Conservation (phyloP, 139 green algal genomes). For the Diplosphaera chodatii region DNA sequence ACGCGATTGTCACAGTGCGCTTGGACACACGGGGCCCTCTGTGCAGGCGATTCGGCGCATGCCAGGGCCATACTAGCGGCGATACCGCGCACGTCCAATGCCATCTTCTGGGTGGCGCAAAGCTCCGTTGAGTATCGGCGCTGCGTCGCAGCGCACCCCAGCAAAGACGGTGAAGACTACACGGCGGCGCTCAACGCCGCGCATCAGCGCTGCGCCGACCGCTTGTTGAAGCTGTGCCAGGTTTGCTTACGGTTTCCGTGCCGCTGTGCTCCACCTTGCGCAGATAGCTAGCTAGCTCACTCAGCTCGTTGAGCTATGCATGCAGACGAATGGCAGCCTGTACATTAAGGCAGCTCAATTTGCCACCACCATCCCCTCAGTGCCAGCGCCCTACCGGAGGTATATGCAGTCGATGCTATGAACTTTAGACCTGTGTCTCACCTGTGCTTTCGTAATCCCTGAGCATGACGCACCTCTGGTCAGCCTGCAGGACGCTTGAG, state of each 20-base stretch:
- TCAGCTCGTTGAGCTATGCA: too few species aligned
- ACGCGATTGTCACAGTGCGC: too few species aligned
- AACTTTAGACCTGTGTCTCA: too few species aligned
- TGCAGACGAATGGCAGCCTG: constrained; percentile 66
- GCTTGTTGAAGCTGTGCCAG: constrained; percentile 22
- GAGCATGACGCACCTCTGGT: too few species aligned
- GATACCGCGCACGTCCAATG: neutral
- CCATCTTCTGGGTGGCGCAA: neutral
- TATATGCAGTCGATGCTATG: too few species aligned
- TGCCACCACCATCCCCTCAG: constrained; percentile 41
- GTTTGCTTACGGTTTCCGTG: too few species aligned
- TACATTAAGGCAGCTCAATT: constrained; percentile 90
- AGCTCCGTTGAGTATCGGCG: neutral
- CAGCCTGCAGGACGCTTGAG: constrained; percentile 47
- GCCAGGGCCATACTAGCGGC: neutral
- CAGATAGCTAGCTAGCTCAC: neutral
- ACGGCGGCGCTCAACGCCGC: constrained; percentile 10
- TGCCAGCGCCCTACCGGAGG: constrained; percentile 28
- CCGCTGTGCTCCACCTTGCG: too few species aligned
- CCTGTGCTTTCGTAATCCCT: too few species aligned
- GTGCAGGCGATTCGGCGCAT: neutral
- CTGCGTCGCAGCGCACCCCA: constrained; percentile 10
- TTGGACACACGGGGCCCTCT: too few species aligned
- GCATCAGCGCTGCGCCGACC: constrained; percentile 26
- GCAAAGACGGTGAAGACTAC: constrained; percentile 16